Evolutionary conservation across 2,329 filamentous ascomycete species (phyloP).

Genomic region (Ceratocystis huliohia): DNA sequence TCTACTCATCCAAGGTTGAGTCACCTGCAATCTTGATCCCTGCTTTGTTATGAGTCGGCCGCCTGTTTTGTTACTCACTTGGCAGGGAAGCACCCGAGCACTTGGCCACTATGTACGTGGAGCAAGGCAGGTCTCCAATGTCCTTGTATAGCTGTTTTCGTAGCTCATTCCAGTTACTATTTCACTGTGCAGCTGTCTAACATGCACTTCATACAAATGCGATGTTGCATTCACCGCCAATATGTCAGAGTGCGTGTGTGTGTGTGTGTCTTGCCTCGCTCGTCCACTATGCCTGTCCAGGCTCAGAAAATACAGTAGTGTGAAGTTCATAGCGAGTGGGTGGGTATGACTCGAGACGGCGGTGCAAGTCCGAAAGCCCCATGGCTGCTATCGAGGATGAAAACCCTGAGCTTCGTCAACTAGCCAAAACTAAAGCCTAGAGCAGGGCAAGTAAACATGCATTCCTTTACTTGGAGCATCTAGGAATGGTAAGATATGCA

Average conservation of each 20-base stretch:
- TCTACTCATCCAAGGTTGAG: constrained; percentile 14
- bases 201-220: not conserved
- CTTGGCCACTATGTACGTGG: not conserved
- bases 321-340: not conserved
- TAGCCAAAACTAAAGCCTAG: not conserved
- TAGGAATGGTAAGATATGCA: not conserved
- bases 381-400: constrained; percentile 1
- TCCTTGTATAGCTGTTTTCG: not conserved
- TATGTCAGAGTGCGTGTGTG: not conserved
- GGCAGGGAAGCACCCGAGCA: not conserved
- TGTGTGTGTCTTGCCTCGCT: not conserved
- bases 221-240: not conserved
- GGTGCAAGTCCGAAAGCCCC: constrained; percentile 17
- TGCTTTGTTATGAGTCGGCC: constrained; percentile 6
- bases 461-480: not conserved
- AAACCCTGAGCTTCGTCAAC: not conserved
- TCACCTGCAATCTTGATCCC: constrained; percentile 19
- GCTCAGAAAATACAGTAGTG: not conserved
- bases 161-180: not conserved
- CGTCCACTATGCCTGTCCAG: not conserved
- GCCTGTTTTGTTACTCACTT: not conserved
- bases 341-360: constrained; percentile 19
- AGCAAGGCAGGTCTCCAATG: not conserved
- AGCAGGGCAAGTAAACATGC: not conserved
- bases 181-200: not conserved